Evolutionary conservation across 1,284 basidiomycete genomes (phyloP).

Genomic region (Spongispora temasekensis): DNA sequence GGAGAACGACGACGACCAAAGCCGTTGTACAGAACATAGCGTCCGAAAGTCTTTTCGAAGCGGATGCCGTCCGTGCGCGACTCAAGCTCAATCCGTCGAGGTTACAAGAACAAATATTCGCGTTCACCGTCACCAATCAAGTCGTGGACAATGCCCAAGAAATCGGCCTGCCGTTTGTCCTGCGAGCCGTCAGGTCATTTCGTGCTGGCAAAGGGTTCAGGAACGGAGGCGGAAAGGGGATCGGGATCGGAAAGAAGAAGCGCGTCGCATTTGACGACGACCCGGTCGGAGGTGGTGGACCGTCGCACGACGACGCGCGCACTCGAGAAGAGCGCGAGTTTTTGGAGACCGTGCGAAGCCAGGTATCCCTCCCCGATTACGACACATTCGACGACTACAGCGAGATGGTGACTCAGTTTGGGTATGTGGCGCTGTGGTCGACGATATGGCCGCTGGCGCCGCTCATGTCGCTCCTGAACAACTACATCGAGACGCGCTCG

Average conservation of each 20-base stretch:
- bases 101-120: conserved; percentile 92
- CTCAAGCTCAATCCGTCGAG: conserved; percentile 67
- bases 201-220: conserved; percentile 40
- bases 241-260: conserved; percentile 52
- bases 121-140: conserved; percentile 93
- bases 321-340: conserved; percentile 69
- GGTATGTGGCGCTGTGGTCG: conserved; percentile 90
- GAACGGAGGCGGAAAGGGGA: conserved; percentile 32
- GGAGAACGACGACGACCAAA: conserved; percentile 16
- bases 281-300: conserved; percentile 31
- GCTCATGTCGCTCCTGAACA: conserved; percentile 83
- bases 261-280: conserved; percentile 76
- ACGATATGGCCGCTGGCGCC: conserved; percentile 94
- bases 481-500: conserved; percentile 88
- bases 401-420: conserved; percentile 96
- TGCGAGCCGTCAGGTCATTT: conserved; percentile 62
- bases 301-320: conserved; percentile 53
- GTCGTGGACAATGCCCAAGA: conserved; percentile 82
- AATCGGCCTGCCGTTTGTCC: conserved; percentile 80
- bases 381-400: conserved; percentile 83
- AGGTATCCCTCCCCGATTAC: conserved; percentile 84
- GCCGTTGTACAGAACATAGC: conserved; percentile 7
- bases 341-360: conserved; percentile 73
- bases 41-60: conserved; percentile 47
- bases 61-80: conserved; percentile 48